Evolutionary conservation across 139 green algal genomes (phyloP), one percentile per base, ranked within the genome.

Genomic region (Volvox reticuliferus): DNA sequence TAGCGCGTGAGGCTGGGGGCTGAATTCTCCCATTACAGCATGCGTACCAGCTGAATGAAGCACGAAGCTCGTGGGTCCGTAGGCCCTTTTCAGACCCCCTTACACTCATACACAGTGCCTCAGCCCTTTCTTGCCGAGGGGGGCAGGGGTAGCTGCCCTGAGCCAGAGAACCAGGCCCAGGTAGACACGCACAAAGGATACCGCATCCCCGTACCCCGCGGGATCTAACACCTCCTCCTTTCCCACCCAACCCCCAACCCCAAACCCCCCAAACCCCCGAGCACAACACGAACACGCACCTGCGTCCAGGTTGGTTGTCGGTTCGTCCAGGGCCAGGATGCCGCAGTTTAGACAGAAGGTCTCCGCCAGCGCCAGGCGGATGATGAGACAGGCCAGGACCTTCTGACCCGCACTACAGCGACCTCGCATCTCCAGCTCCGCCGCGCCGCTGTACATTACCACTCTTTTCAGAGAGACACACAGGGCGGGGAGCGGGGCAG

Each of bases 331-430:
- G 0, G 98, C 98, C 81, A 99, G 94, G 81, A 99, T 99, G 88
- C 98, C 98, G 87, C 98, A 99, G 93, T 99, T 99, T 30, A 99
- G 93, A 94, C 98, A 99, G 92, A 99, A 99, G 0, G 97, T 99
- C 94, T 99, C 98, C 24, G 98, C 98, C 79, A 99, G 95, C 0
- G 98, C 98, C 32, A 99, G 95, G 0, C 98, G 95, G 89, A 99
- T 99, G 95, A 99, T 97, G 35, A 99, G 95, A 95, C 97, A 99
- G 26, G 98, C 98, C 86, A 99, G 95, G 75, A 93, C 92, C 96
- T 99, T 99, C 91, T 99, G 98, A 0, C 98, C 98, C 26, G 98
- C 98, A 36, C 91, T 97, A 96, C 98, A 99, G 24, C 98, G 95
- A 0, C 98, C 98, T 0, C 98, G 94, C 98, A 99, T 99, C 92